These are phyloP conservation scores for Berkeleyomyces basicola DNA, from an alignment of 2,329 filamentous ascomycete genomes.

Conservation along the genomic window DNA sequence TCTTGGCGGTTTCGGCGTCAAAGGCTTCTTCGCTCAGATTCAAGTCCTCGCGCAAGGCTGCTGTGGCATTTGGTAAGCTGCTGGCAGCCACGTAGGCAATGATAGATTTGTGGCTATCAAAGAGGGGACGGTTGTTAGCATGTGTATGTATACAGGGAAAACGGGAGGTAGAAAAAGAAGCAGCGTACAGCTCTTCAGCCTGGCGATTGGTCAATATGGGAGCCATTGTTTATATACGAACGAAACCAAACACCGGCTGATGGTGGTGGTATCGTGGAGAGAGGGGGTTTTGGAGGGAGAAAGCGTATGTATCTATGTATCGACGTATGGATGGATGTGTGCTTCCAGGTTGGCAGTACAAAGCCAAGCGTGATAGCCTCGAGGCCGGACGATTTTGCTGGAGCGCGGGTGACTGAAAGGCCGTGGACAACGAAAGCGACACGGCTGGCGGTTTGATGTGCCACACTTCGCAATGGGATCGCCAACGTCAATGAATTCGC, in stretches of 20 bases:
- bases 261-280: neutral
- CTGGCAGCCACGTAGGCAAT: conserved; percentile 71
- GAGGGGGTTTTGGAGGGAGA: neutral
- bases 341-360: neutral
- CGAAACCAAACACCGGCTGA: neutral
- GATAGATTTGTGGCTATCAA: conserved; percentile 70
- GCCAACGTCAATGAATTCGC: neutral
- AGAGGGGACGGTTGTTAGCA: conserved; percentile 13
- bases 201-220: conserved; percentile 61
- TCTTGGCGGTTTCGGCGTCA: conserved; percentile 70
- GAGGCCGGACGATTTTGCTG: neutral
- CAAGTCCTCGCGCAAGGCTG: conserved; percentile 61
- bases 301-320: neutral
- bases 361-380: neutral
- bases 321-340: neutral
- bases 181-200: conserved; percentile 71
- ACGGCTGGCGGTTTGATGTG: neutral
- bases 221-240: conserved; percentile 38
- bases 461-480: neutral
- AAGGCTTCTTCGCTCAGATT: conserved; percentile 52
- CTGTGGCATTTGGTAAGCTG: conserved; percentile 52
- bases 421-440: neutral
- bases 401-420: neutral
- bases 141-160: conserved; percentile 10
- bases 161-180: neutral